phyloP scores from a whole-genome alignment of 371 early-diverging fungal genomes.

The Dentiscutata heterogama region DNA sequence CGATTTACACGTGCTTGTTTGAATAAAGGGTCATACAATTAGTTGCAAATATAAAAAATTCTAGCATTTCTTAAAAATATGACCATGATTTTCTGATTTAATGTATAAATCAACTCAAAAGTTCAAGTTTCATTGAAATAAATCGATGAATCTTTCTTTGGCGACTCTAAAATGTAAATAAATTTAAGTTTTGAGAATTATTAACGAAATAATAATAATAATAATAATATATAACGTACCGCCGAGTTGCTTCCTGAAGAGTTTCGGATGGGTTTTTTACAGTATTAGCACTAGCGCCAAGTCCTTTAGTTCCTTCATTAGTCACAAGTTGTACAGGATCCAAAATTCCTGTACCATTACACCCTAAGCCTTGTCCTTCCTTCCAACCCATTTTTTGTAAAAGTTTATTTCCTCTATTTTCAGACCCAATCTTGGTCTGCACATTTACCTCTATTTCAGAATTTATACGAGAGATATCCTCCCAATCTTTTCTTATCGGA shows the following conservation, averaged over 20 bases:
- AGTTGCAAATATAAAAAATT: too few species aligned
- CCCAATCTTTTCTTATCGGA: conserved; percentile 37
- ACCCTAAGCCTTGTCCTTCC: conserved; percentile 55
- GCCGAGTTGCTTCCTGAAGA: conserved; percentile 42
- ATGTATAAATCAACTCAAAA: too few species aligned
- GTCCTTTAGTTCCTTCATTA: conserved; percentile 41
- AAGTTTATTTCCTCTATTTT: conserved; percentile 55
- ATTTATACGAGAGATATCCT: conserved; percentile 1
- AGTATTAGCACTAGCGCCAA: conserved; percentile 44
- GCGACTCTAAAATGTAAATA: conserved; percentile 30
- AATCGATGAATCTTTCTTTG: conserved; percentile 40
- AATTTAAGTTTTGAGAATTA: neutral
- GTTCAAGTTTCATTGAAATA: conserved; percentile 25
- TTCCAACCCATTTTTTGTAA: conserved; percentile 61
- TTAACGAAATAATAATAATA: neutral
- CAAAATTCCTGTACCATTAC: conserved; percentile 51
- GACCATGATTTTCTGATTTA: too few species aligned
- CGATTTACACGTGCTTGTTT: too few species aligned
- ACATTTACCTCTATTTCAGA: conserved; percentile 39
- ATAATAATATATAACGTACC: neutral
- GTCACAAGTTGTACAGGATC: conserved; percentile 51
- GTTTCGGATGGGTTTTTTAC: conserved; percentile 27
- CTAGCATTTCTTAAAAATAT: too few species aligned
- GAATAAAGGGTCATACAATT: too few species aligned
- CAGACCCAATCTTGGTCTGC: conserved; percentile 50